phyloP scores from a whole-genome alignment of 768 basidiomycete genomes.

The Tephrocybe rancida region DNA sequence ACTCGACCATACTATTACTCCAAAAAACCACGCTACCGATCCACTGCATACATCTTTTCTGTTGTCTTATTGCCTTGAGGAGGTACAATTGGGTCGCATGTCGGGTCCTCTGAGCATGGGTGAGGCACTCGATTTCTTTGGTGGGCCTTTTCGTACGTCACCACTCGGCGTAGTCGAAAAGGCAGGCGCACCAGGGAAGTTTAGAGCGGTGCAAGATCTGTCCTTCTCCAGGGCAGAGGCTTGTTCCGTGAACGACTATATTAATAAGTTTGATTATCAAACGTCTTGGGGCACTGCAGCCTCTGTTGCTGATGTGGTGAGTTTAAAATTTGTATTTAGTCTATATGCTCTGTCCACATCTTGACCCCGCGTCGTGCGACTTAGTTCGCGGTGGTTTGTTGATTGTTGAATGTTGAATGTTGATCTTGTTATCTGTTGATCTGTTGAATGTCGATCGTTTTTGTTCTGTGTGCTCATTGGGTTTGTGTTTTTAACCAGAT shows the following conservation, averaged over 20 bases:
- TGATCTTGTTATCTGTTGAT: too few species aligned
- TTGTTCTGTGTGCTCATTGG: too few species aligned
- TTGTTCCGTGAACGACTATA: slow-evolving; percentile 3
- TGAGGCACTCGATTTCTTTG: background rate
- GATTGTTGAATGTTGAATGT: too few species aligned
- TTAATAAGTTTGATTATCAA: slow-evolving; percentile 1
- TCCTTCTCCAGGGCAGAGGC: background rate
- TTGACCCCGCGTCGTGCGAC: too few species aligned
- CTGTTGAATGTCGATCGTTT: too few species aligned
- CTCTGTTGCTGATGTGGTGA: background rate
- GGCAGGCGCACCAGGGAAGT: background rate
- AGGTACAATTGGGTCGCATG: background rate
- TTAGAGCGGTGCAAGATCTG: background rate
- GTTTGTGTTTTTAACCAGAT: background rate
- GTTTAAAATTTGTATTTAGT: background rate
- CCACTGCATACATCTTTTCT: background rate
- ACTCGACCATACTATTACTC: background rate
- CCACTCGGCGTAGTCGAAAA: background rate
- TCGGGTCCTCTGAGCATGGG: background rate
- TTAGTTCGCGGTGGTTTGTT: too few species aligned
- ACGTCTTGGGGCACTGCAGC: background rate
- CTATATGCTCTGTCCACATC: background rate
- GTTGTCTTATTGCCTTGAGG: background rate
- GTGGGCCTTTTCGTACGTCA: background rate
- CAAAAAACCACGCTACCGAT: background rate